Evolutionary conservation across 345 rosid species (phyloP).

Genomic region (Orychophragmus violaceus): DNA sequence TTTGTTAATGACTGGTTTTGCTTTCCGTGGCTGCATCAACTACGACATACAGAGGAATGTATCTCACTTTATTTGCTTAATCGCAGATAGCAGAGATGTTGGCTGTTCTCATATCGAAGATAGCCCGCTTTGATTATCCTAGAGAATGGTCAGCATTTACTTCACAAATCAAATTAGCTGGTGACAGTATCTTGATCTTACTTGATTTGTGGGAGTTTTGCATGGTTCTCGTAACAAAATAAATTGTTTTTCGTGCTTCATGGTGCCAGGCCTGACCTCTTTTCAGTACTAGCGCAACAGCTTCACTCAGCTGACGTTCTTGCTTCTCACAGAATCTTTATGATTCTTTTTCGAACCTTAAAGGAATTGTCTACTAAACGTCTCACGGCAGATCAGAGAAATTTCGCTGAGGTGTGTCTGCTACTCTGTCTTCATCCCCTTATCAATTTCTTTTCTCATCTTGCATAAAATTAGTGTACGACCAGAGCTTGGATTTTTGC

Average conservation of each 20-base stretch:
- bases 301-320: slow-evolving; percentile 80
- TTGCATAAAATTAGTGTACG: slow-evolving; percentile 2
- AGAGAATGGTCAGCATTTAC: slow-evolving; percentile 50
- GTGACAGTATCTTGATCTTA: not conserved
- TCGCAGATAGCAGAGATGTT: slow-evolving; percentile 73
- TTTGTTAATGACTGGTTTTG: not conserved
- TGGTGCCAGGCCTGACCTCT: slow-evolving; percentile 76
- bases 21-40: not conserved
- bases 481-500: not conserved
- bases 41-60: not conserved
- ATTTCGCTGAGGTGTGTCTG: slow-evolving; percentile 61
- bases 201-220: slow-evolving; percentile 10
- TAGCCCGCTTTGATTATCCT: slow-evolving; percentile 96
- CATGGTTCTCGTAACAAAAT: not conserved
- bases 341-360: slow-evolving; percentile 82
- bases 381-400: slow-evolving; percentile 80
- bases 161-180: not conserved
- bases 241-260: slow-evolving; percentile 18
- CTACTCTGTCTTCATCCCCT: slow-evolving; percentile 7
- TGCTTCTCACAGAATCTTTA: slow-evolving; percentile 80
- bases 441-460: not conserved
- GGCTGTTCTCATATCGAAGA: slow-evolving; percentile 84
- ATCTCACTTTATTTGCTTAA: slow-evolving; percentile 4
- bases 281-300: slow-evolving; percentile 71
- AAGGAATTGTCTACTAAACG: slow-evolving; percentile 95